A percentile compares a stretch with the other conserved stretches of the same genome.
phyloP scores from a whole-genome alignment of 2,329 filamentous ascomycete species.

The Ilyonectria robusta region DNA sequence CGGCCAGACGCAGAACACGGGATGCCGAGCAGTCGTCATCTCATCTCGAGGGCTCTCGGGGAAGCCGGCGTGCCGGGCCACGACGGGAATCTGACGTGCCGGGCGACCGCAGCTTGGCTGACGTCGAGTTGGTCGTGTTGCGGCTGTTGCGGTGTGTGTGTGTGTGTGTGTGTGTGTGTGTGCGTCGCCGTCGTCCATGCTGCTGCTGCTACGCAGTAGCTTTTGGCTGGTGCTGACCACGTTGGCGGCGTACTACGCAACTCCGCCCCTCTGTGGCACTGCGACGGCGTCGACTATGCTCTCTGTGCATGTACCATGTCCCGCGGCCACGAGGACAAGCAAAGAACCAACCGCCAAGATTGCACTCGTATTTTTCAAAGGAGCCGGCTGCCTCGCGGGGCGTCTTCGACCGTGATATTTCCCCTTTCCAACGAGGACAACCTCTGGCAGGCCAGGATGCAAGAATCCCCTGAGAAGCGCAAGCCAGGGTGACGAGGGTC shows the following conservation, averaged over 20 bases:
- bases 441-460: slow-evolving; percentile 9
- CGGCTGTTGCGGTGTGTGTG: not conserved
- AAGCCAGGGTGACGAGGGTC: slow-evolving; percentile 30
- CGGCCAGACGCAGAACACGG: not conserved
- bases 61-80: slow-evolving; percentile 5
- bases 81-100: slow-evolving; percentile 8
- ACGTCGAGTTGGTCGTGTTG: slow-evolving; percentile 1
- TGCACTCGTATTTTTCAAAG: not conserved
- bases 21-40: slow-evolving; percentile 1
- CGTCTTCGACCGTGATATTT: slow-evolving; percentile 6
- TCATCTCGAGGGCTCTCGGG: slow-evolving; percentile 17
- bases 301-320: not conserved
- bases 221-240: slow-evolving; percentile 30
- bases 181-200: slow-evolving; percentile 1
- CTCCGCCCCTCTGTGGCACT: slow-evolving; percentile 28
- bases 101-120: slow-evolving; percentile 22
- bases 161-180: not conserved
- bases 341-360: not conserved
- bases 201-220: not conserved
- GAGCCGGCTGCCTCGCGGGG: not conserved
- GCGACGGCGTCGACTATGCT: slow-evolving; percentile 11
- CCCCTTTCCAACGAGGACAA: slow-evolving; percentile 11
- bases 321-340: not conserved
- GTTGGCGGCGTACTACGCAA: slow-evolving; percentile 21
- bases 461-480: slow-evolving; percentile 11